These are phyloP conservation scores for Amyloporia xantha DNA, from an alignment of 768 basidiomycete species.

Conservation along the genomic window DNA sequence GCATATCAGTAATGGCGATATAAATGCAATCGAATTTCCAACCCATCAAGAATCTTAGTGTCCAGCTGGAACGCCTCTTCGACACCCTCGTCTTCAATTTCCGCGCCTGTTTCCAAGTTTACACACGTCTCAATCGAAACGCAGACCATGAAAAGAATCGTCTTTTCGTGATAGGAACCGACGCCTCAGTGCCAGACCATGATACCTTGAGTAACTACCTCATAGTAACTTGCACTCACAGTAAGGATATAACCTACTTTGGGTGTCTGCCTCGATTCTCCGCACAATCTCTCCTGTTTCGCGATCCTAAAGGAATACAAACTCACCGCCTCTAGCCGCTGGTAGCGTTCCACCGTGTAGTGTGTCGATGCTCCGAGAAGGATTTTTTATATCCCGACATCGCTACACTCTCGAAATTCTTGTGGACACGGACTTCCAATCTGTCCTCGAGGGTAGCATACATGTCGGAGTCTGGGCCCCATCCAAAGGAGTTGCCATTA, in stretches of 20 bases:
- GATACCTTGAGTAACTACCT: slow-evolving; percentile 37
- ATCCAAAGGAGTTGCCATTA: slow-evolving; percentile 86
- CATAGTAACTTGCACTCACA: background rate
- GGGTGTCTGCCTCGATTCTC: slow-evolving; percentile 91
- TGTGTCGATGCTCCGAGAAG: slow-evolving; percentile 79
- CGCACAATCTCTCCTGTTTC: slow-evolving; percentile 92
- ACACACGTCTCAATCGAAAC: slow-evolving; percentile 87
- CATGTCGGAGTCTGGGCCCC: slow-evolving; percentile 94
- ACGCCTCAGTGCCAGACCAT: slow-evolving; percentile 87
- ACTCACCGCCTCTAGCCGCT: slow-evolving; percentile 79
- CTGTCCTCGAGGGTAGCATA: slow-evolving; percentile 92
- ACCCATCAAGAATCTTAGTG: slow-evolving; percentile 82
- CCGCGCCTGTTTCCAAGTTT: slow-evolving; percentile 67
- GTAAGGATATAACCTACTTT: slow-evolving; percentile 49
- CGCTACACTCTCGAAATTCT: slow-evolving; percentile 84
- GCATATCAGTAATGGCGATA: slow-evolving; percentile 14
- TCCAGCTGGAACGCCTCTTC: slow-evolving; percentile 95
- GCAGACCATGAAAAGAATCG: slow-evolving; percentile 89
- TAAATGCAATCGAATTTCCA: slow-evolving; percentile 18
- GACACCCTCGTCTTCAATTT: slow-evolving; percentile 85
- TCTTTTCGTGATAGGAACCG: slow-evolving; percentile 85
- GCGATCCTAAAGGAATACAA: slow-evolving; percentile 99
- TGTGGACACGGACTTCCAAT: slow-evolving; percentile 77
- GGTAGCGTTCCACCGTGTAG: slow-evolving; percentile 83
- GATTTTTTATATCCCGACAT: slow-evolving; percentile 66